A percentile compares a stretch with the other conserved stretches of the same genome.
These are phyloP conservation scores for Volvox africanus DNA, from an alignment of 139 green algal genomes.

Conservation along the genomic window DNA sequence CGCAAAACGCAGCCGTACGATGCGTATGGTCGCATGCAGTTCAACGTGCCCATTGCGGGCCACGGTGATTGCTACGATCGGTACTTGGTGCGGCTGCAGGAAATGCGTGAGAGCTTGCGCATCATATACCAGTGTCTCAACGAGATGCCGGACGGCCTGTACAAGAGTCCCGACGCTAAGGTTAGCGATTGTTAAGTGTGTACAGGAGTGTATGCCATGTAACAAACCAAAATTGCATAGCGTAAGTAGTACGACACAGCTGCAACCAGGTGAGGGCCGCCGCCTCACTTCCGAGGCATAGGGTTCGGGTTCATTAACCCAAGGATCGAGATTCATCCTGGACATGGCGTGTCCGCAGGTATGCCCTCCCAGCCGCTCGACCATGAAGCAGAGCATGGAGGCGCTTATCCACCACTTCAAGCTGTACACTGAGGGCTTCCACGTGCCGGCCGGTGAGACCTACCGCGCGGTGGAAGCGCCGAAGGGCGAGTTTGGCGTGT, in stretches of 20 bases:
- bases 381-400: conserved; percentile 92
- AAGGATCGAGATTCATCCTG: no score
- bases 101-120: conserved; percentile 86
- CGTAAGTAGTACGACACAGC: no score
- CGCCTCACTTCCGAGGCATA: no score
- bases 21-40: conserved; percentile 85
- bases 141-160: conserved; percentile 81
- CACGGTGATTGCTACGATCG: conserved; percentile 90
- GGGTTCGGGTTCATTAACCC: no score
- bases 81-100: conserved; percentile 80
- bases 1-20: conserved; percentile 90
- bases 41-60: conserved; percentile 84
- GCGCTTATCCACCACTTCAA: conserved; percentile 93
- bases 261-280: no score
- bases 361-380: conserved; percentile 62
- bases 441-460: conserved; percentile 65
- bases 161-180: conserved; percentile 85
- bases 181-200: conserved; percentile 43
- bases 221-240: no score
- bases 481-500: conserved; percentile 92
- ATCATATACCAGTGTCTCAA: conserved; percentile 91
- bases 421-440: conserved; percentile 75
- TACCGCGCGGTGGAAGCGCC: conserved; percentile 79
- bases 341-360: neutral
- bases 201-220: no score